Conservation (phyloP, 805 yeast species). For the Cyberlindnera bimundalis region DNA sequence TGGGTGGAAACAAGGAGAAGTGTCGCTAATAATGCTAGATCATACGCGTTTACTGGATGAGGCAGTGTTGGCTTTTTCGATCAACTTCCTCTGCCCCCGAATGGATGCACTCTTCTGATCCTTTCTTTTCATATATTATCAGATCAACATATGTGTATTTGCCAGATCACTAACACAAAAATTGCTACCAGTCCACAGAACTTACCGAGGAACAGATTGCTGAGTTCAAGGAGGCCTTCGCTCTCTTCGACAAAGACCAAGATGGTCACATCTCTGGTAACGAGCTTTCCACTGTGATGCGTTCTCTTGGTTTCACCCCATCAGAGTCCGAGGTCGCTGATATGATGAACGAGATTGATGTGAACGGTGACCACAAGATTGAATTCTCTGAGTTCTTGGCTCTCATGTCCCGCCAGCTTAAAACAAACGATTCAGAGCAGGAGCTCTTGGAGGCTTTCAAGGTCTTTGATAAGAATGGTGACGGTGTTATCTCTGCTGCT, state of each 20-base stretch:
- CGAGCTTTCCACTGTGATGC: conserved; percentile 97
- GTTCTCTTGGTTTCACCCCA: conserved; percentile 97
- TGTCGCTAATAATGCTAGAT: no score
- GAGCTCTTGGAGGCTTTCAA: conserved; percentile 97
- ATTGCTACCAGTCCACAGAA: conserved; percentile 59
- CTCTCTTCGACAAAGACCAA: conserved; percentile 93
- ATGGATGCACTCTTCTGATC: no score
- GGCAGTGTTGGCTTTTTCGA: neutral
- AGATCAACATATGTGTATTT: no score
- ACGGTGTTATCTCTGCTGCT: conserved; percentile 94
- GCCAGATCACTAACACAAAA: no score
- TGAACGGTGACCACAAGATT: conserved; percentile 87
- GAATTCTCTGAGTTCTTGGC: conserved; percentile 82
- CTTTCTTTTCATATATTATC: no score
- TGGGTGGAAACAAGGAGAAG: no score
- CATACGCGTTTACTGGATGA: neutral
- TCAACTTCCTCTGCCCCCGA: no score
- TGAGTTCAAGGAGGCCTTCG: conserved; percentile 96
- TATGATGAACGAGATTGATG: conserved; percentile 95
- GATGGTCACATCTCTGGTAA: conserved; percentile 95
- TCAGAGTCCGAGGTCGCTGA: conserved; percentile 94
- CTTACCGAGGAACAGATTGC: conserved; percentile 94
- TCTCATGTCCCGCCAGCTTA: conserved; percentile 80
- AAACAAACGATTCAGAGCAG: conserved; percentile 95
- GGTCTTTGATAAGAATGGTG: conserved; percentile 92